Percentiles rank a stretch among this genome's conserved stretches.
phyloP scores from a whole-genome alignment of 129 eudicot genomes.

The Glebionis coronaria region DNA sequence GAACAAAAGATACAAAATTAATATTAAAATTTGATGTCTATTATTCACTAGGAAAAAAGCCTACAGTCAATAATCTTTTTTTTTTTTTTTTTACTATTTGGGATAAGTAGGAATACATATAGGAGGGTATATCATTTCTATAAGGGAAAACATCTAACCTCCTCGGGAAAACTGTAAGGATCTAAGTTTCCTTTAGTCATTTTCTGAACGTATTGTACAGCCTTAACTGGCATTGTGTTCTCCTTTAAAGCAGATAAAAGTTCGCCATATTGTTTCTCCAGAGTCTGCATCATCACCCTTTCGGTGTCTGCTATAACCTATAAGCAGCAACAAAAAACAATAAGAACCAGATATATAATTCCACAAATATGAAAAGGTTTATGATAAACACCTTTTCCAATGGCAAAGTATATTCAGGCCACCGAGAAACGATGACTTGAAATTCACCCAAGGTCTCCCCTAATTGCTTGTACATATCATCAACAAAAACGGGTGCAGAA shows the following conservation, averaged over 20 bases:
- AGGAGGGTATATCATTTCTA: too few relatives aligned
- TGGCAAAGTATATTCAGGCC: slow-evolving; percentile 64
- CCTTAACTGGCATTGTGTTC: slow-evolving; percentile 52
- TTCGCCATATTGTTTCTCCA: slow-evolving; percentile 69
- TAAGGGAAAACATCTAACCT: slow-evolving; percentile 38
- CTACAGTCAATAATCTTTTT: not conserved
- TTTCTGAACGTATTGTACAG: slow-evolving; percentile 72
- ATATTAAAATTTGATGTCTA: not conserved
- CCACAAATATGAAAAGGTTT: slow-evolving; percentile 1
- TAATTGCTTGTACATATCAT: slow-evolving; percentile 60
- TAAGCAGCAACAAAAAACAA: slow-evolving; percentile 9
- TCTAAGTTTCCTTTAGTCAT: slow-evolving; percentile 51
- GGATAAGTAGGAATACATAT: too few relatives aligned
- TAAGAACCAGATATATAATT: not conserved
- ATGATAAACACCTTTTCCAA: slow-evolving; percentile 67
- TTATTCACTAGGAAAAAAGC: slow-evolving; percentile 9
- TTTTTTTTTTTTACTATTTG: not conserved
- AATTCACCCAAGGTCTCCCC: slow-evolving; percentile 54
- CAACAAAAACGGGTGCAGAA: slow-evolving; percentile 57
- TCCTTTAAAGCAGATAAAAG: slow-evolving; percentile 72
- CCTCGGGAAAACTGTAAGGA: slow-evolving; percentile 54
- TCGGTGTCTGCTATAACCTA: slow-evolving; percentile 74
- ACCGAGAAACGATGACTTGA: slow-evolving; percentile 58
- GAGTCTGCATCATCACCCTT: slow-evolving; percentile 63
- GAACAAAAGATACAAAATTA: not conserved